A percentile compares a stretch with the other conserved stretches of the same genome.
These are phyloP conservation scores for Kalmusia sp. DNA, from an alignment of 2,329 filamentous ascomycete genomes.

Conservation along the genomic window DNA sequence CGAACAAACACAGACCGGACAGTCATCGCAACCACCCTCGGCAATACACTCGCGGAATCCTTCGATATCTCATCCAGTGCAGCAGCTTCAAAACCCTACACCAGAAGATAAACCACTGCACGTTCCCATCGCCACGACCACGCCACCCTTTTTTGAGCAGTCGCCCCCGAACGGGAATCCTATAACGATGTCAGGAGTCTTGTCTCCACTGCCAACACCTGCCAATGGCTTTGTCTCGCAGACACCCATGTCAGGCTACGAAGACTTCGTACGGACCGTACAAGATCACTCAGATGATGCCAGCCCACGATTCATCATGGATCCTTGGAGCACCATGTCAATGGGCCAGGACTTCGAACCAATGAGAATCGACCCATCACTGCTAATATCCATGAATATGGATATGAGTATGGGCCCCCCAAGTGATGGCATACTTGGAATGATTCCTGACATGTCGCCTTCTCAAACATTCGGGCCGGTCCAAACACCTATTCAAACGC, in stretches of 20 bases:
- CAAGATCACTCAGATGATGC: slow-evolving; percentile 51
- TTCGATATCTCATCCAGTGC: slow-evolving; percentile 40
- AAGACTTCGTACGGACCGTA: slow-evolving; percentile 51
- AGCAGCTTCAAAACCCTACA: slow-evolving; percentile 36
- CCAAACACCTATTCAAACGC: slow-evolving; percentile 56
- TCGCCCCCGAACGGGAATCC: slow-evolving; percentile 44
- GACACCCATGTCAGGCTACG: slow-evolving; percentile 55
- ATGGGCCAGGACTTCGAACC: slow-evolving; percentile 54
- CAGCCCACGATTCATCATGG: slow-evolving; percentile 57
- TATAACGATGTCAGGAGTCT: slow-evolving; percentile 32
- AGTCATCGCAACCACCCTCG: slow-evolving; percentile 43
- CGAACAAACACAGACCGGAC: slow-evolving; percentile 16
- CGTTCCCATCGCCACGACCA: slow-evolving; percentile 35
- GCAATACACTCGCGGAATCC: slow-evolving; percentile 39
- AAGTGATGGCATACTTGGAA: slow-evolving; percentile 51
- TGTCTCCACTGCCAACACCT: slow-evolving; percentile 49
- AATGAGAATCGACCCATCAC: slow-evolving; percentile 54
- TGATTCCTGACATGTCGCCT: slow-evolving; percentile 54
- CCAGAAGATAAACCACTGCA: slow-evolving; percentile 42
- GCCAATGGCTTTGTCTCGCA: slow-evolving; percentile 51
- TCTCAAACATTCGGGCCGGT: slow-evolving; percentile 47
- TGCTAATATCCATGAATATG: slow-evolving; percentile 55
- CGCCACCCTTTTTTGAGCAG: slow-evolving; percentile 51
- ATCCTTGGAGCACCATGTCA: slow-evolving; percentile 55
- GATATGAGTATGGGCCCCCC: slow-evolving; percentile 51